phyloP scores from a whole-genome alignment of 2,329 filamentous ascomycete genomes.

The Fusarium robinianum region DNA sequence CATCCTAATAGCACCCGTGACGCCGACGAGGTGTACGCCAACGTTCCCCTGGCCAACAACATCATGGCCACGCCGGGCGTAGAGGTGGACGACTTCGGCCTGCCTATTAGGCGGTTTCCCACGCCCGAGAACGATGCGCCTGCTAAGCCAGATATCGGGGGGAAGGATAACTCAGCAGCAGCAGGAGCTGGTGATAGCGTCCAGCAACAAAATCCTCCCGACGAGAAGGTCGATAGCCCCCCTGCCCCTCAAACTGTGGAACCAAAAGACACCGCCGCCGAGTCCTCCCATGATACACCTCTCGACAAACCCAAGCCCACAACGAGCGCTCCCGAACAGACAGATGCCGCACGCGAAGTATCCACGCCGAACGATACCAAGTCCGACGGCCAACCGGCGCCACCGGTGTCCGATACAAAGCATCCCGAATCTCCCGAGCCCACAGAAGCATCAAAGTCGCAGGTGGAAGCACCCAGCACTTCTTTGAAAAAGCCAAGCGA shows the following conservation, averaged over 20 bases:
- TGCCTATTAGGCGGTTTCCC: conserved; percentile 62
- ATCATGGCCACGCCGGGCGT: conserved; percentile 32
- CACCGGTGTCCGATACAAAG: too few relatives aligned
- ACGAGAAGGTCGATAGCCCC: conserved; percentile 8
- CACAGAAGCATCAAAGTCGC: conserved; percentile 3
- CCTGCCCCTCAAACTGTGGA: conserved; percentile 13
- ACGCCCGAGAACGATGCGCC: conserved; percentile 36
- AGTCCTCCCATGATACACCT: conserved; percentile 45
- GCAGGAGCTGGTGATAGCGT: conserved; percentile 9
- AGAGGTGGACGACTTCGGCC: conserved; percentile 72
- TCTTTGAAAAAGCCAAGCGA: conserved; percentile 9
- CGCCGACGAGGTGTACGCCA: conserved; percentile 9
- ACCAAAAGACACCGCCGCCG: conserved; percentile 46
- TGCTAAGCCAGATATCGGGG: conserved; percentile 18
- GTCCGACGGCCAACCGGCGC: too few relatives aligned
- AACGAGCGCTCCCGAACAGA: conserved; percentile 7
- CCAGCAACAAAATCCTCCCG: conserved; percentile 9
- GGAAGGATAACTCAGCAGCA: conserved; percentile 5
- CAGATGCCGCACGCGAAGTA: conserved; percentile 4
- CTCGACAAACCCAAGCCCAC: conserved; percentile 39
- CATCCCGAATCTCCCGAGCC: conserved; percentile 10
- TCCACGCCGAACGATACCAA: conserved; percentile 8
- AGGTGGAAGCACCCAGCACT: background rate
- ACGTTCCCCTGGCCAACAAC: conserved; percentile 11
- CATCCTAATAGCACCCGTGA: conserved; percentile 11